A percentile compares a stretch with the other conserved stretches of the same genome.
phyloP scores from a whole-genome alignment of 495 filamentous ascomycete genomes.

The Podospora fimiseda region DNA sequence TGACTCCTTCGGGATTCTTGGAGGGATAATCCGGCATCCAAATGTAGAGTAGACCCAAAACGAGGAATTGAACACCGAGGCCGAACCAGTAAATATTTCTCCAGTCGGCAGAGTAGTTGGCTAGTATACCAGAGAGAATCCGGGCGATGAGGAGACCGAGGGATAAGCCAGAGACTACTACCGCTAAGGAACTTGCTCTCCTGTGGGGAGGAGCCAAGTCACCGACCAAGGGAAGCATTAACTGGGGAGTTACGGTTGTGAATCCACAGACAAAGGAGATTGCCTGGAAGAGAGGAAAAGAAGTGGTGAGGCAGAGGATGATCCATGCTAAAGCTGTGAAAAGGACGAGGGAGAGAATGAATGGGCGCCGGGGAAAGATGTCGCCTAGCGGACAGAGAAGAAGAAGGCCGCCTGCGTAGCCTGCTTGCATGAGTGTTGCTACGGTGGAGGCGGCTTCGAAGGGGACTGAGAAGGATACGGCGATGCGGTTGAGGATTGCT shows the following conservation, averaged over 20 bases:
- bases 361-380: constrained; percentile 60
- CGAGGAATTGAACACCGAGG: constrained; percentile 64
- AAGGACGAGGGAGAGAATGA: constrained; percentile 59
- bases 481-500: constrained; percentile 59
- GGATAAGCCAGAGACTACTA: constrained; percentile 72
- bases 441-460: constrained; percentile 53
- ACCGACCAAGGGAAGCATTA: constrained; percentile 78
- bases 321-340: constrained; percentile 65
- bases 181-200: constrained; percentile 60
- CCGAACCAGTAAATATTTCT: constrained; percentile 76
- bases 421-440: constrained; percentile 74
- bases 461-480: constrained; percentile 53
- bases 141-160: constrained; percentile 73
- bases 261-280: constrained; percentile 64
- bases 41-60: constrained; percentile 58
- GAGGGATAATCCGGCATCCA: constrained; percentile 78
- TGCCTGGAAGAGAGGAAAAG: constrained; percentile 56
- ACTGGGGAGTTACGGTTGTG: constrained; percentile 79
- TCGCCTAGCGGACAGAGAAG: constrained; percentile 77
- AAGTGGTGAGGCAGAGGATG: constrained; percentile 61
- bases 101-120: constrained; percentile 60
- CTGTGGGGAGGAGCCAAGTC: constrained; percentile 68
- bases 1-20: constrained; percentile 57
- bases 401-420: constrained; percentile 68
- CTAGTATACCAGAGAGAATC: constrained; percentile 67